phyloP scores from a whole-genome alignment of 2,329 filamentous ascomycete genomes.

The Tolypocladium ovalisporum region DNA sequence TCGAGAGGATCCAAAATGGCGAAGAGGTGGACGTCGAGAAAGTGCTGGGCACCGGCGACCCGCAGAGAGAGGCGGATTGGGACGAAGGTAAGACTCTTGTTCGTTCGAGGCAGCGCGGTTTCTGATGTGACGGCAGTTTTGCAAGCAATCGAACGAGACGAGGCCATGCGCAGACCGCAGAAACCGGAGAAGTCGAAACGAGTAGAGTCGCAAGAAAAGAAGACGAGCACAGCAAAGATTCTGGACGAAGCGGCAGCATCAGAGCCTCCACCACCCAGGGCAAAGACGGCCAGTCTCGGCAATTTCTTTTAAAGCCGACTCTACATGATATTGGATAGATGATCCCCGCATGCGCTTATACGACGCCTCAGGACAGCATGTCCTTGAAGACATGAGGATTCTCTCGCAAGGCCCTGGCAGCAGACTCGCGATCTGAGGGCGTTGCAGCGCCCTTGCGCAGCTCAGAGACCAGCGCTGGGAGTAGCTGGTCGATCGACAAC shows the following conservation, averaged over 20 bases:
- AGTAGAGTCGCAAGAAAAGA: constrained; percentile 9
- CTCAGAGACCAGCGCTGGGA: constrained; percentile 45
- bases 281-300: constrained; percentile 24
- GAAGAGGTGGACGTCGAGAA: constrained; percentile 80
- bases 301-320: constrained; percentile 37
- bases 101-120: background rate
- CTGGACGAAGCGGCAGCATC: constrained; percentile 5
- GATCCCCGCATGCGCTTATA: constrained; percentile 1
- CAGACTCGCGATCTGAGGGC: background rate
- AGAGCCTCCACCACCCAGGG: constrained; percentile 13
- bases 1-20: constrained; percentile 58
- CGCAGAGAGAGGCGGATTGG: constrained; percentile 72
- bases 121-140: constrained; percentile 36
- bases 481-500: constrained; percentile 43
- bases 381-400: constrained; percentile 37
- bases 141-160: constrained; percentile 55
- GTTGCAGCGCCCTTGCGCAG: constrained; percentile 24
- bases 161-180: constrained; percentile 37
- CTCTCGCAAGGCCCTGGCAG: background rate
- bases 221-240: constrained; percentile 1
- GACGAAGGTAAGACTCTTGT: constrained; percentile 53
- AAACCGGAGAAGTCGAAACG: constrained; percentile 27
- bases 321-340: constrained; percentile 3
- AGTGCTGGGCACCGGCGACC: constrained; percentile 67
- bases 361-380: constrained; percentile 41